Conservation (phyloP, 176 grass and related monocot species). For the Musa beccarii region DNA sequence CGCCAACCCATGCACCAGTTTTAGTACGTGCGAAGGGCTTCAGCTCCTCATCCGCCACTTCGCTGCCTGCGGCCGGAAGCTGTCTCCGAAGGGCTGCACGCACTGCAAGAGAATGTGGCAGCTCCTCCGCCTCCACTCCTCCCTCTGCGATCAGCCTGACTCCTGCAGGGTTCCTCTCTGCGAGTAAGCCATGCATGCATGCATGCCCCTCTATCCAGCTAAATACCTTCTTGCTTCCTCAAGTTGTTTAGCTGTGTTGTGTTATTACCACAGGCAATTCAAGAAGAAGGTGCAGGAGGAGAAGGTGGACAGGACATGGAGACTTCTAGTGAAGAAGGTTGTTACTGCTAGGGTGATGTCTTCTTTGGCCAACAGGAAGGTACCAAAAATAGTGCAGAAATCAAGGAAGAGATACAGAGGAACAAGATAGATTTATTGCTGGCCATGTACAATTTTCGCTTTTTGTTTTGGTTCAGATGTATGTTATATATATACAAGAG, state of each 20-base stretch:
- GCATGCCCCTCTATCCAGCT: background rate
- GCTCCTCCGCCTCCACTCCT: constrained; percentile 66
- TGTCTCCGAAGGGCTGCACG: constrained; percentile 31
- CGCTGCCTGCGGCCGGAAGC: constrained; percentile 33
- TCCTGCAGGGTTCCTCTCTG: constrained; percentile 57
- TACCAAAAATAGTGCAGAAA: constrained; percentile 20
- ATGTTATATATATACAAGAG: too few species aligned
- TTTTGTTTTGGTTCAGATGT: too few species aligned
- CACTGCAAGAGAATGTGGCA: constrained; percentile 66
- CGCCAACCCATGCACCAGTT: background rate
- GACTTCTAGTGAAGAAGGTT: constrained; percentile 63
- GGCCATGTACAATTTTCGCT: background rate
- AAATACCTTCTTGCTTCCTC: too few species aligned
- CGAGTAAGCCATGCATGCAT: constrained; percentile 42
- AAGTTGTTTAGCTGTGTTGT: too few species aligned
- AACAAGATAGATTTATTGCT: background rate
- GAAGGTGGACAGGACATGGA: constrained; percentile 54
- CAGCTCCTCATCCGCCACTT: constrained; percentile 53
- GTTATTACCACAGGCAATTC: constrained; percentile 31
- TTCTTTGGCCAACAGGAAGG: constrained; percentile 25
- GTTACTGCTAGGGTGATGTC: constrained; percentile 31
- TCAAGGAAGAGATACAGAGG: constrained; percentile 32
- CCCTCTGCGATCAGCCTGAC: constrained; percentile 35
- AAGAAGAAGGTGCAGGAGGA: constrained; percentile 33
- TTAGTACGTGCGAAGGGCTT: constrained; percentile 37